Percentiles rank a stretch among this genome's conserved stretches.
phyloP scores from a whole-genome alignment of 345 rosid genomes.

The Salix koriyanagi region DNA sequence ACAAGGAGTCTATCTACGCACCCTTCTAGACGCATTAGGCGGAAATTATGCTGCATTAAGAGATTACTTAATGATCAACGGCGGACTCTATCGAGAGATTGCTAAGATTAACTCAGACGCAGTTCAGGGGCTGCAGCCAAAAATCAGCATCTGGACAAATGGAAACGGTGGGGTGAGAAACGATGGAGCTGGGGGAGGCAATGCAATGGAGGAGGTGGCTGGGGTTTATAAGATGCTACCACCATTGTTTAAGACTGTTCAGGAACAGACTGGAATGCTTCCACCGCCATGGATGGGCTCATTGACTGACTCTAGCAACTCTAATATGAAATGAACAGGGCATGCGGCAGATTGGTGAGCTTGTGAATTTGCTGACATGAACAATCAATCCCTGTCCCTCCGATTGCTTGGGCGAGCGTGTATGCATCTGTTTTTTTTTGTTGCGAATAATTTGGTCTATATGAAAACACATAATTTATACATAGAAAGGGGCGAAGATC shows the following conservation, averaged over 20 bases:
- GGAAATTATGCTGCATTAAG: slow-evolving; percentile 53
- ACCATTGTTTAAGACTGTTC: slow-evolving; percentile 65
- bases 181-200: slow-evolving; percentile 5
- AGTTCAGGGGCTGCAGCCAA: slow-evolving; percentile 56
- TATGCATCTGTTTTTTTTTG: not conserved
- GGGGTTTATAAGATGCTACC: slow-evolving; percentile 68
- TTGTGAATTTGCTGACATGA: not conserved
- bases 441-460: not conserved
- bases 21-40: slow-evolving; percentile 48
- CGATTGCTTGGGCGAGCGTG: not conserved
- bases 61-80: slow-evolving; percentile 59
- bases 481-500: not conserved
- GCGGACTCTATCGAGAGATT: slow-evolving; percentile 46
- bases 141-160: slow-evolving; percentile 65
- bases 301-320: slow-evolving; percentile 8
- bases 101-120: slow-evolving; percentile 60
- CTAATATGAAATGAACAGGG: not conserved
- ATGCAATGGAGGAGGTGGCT: slow-evolving; percentile 61
- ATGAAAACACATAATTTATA: not conserved
- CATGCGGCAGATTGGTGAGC: not conserved
- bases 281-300: slow-evolving; percentile 69
- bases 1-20: slow-evolving; percentile 52
- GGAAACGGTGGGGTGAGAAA: slow-evolving; percentile 22
- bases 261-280: slow-evolving; percentile 74
- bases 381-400: not conserved